Evolutionary conservation across 441 rosid species (phyloP).

Genomic region (Erodium trifolium): DNA sequence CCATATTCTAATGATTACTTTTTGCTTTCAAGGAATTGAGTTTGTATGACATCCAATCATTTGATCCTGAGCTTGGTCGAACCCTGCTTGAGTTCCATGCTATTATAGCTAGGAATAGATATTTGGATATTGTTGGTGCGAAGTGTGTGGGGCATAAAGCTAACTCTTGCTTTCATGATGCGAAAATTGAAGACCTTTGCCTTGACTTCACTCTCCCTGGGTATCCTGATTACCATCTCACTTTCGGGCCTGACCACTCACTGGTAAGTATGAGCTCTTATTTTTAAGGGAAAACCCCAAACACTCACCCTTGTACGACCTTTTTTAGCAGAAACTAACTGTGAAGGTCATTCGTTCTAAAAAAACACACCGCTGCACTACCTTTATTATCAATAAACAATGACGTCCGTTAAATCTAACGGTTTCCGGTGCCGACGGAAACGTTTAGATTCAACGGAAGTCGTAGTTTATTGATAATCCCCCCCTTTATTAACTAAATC

Average conservation of each 20-base stretch:
- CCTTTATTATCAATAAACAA: too few species aligned
- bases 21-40: conserved; percentile 42
- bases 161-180: conserved; percentile 49
- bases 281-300: too few species aligned
- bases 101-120: conserved; percentile 38
- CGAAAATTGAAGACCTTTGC: conserved; percentile 70
- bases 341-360: too few species aligned
- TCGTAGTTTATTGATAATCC: too few species aligned
- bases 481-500: too few species aligned
- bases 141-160: conserved; percentile 21
- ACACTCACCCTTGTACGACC: too few species aligned
- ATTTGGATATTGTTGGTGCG: conserved; percentile 26
- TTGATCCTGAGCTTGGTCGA: conserved; percentile 81
- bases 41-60: conserved; percentile 70
- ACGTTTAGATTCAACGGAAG: too few species aligned
- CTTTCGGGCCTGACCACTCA: conserved; percentile 33
- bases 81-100: conserved; percentile 81
- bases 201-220: conserved; percentile 89
- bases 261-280: conserved; percentile 30
- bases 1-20: neutral
- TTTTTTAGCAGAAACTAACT: too few species aligned
- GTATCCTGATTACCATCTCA: conserved; percentile 57
- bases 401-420: too few species aligned
- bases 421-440: too few species aligned
- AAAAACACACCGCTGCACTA: too few species aligned